Evolutionary conservation across 352 stramenopile species (phyloP), one percentile per base, ranked within the genome.

Genomic region (Aphanomyces astaci): DNA sequence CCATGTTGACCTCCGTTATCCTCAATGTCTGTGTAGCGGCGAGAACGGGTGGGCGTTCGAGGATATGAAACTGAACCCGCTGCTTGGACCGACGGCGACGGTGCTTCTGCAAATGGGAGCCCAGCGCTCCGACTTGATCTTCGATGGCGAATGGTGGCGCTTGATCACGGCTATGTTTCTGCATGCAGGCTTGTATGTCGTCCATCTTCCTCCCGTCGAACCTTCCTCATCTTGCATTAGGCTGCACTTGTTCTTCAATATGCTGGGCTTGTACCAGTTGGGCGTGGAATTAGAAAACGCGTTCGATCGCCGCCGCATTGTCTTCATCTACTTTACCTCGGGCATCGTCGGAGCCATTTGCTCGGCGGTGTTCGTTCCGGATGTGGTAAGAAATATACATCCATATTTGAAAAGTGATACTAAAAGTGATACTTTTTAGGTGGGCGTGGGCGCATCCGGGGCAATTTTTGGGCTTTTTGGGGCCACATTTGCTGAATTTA

Each of bases 391-490:
- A 30, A n/a, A n/a, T n/a, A 30, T 22, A 28, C 24, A 32, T 15
- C 49, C 28, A n/a, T n/a, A n/a, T n/a, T n/a, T n/a, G n/a, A n/a
- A n/a, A n/a, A n/a, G 15, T 49, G 15, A 63, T 63, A 17, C 30
- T 9, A 10, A 10, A 24, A 3, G 9, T 63, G 43, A 28, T 63
- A 45, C 28, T 63, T 63, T 33, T 24, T 63, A 59, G 51, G 62
- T 68, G 15, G 62, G 62, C 25, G 82, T 92, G 1, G 84, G 84
- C 49, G 79, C 84, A 25, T 84, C 73, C 10, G 84, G 84, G 25
- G 84, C 80, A 17, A 88, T 88, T 31, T 92, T 90, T 72, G 82
- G 79, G 19, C 71, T 90, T 28, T 81, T 92, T 59, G 84, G 84
- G 25, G 76, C 74, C 0, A 87, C 77, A 31, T 70, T 89, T 59